A percentile compares a stretch with the other conserved stretches of the same genome.
Evolutionary conservation across 2,329 filamentous ascomycete genomes (phyloP).

Genomic region (Sclerotinia spermophila): DNA sequence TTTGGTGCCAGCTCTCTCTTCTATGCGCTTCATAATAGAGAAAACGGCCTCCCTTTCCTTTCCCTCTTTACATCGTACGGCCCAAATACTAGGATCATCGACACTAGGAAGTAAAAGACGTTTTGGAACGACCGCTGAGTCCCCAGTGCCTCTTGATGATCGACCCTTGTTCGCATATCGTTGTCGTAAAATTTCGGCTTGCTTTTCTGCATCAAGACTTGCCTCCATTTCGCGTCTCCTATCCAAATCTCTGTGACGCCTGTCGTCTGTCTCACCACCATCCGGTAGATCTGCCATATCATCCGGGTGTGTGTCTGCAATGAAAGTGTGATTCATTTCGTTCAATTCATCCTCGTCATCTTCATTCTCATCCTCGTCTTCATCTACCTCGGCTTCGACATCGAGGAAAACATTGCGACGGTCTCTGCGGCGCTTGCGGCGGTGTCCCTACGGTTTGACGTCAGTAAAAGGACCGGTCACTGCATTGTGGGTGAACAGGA

Average conservation of each 20-base stretch:
- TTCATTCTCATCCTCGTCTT: slow-evolving; percentile 80
- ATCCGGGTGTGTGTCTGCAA: slow-evolving; percentile 85
- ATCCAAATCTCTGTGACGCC: slow-evolving; percentile 90
- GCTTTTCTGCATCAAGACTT: slow-evolving; percentile 88
- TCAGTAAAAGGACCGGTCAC: slow-evolving; percentile 32
- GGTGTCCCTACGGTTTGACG: slow-evolving; percentile 52
- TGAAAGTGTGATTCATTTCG: slow-evolving; percentile 73
- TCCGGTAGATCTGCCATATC: slow-evolving; percentile 74
- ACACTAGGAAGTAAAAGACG: slow-evolving; percentile 85
- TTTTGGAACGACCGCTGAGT: slow-evolving; percentile 77
- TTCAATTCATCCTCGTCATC: slow-evolving; percentile 88
- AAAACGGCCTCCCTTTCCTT: slow-evolving; percentile 92
- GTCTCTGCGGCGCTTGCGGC: slow-evolving; percentile 74
- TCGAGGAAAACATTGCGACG: slow-evolving; percentile 87
- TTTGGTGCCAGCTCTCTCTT: slow-evolving; percentile 73
- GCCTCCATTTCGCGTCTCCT: slow-evolving; percentile 82
- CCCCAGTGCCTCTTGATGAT: slow-evolving; percentile 60
- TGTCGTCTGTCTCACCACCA: slow-evolving; percentile 80
- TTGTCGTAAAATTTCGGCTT: slow-evolving; percentile 81
- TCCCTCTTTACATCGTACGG: slow-evolving; percentile 85
- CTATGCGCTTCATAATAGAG: slow-evolving; percentile 81
- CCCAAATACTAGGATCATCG: slow-evolving; percentile 95
- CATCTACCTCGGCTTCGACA: slow-evolving; percentile 97
- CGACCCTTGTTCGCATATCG: slow-evolving; percentile 81
- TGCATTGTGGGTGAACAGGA: slow-evolving; percentile 11